Evolutionary conservation across 306 rosid genomes (phyloP).

Genomic region (Cicer bijugum): DNA sequence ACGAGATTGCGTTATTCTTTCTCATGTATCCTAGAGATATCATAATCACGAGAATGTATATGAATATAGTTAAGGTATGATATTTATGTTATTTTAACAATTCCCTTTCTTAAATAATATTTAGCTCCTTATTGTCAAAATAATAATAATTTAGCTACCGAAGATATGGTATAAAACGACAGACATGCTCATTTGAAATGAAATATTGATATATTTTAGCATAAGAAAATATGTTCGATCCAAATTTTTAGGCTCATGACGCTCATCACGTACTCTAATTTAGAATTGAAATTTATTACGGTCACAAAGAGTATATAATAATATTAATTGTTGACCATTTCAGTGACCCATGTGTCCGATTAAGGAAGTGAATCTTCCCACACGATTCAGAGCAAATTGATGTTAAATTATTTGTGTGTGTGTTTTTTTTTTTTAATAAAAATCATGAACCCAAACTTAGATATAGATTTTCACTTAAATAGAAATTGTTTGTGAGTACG

Average conservation of each 20-base stretch:
- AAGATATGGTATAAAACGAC: slow-evolving; percentile 52
- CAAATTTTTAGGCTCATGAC: slow-evolving; percentile 8
- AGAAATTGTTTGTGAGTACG: fast-evolving
- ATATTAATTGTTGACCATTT: slow-evolving; percentile 57
- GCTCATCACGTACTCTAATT: neutral
- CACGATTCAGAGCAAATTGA: no score
- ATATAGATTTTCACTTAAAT: no score
- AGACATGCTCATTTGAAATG: slow-evolving; percentile 69
- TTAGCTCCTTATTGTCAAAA: no score
- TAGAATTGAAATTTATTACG: slow-evolving; percentile 20
- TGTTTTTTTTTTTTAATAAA: no score
- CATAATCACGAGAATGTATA: neutral
- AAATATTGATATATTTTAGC: neutral
- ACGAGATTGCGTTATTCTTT: no score
- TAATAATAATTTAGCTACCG: neutral
- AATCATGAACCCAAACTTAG: no score
- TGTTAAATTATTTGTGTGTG: no score
- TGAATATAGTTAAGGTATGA: neutral
- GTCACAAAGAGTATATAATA: slow-evolving; percentile 26
- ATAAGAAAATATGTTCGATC: neutral
- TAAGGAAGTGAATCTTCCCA: no score
- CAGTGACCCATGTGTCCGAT: slow-evolving; percentile 41
- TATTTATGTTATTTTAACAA: slow-evolving; percentile 28
- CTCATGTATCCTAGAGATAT: no score
- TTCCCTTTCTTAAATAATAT: neutral